Base-by-base conservation (phyloP, 1,139 yeast species). In the Waltiozyma sp. region DNA sequence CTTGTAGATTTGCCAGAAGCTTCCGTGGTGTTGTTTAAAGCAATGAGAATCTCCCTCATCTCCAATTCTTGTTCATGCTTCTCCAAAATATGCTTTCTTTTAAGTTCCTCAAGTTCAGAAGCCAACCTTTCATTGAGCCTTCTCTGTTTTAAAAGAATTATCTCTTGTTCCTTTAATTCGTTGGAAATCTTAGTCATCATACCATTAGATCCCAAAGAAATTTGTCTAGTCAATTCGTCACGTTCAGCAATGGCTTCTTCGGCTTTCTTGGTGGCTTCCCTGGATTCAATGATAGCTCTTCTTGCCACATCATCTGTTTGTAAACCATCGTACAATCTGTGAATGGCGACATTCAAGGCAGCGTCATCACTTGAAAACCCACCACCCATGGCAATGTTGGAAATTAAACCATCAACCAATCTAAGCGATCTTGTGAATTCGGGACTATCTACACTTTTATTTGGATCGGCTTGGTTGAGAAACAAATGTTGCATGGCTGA, bases 231-330 rank as follows among this genome's bases (percentile, higher is more conserved):
- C 64, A 89, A 71, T 39, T 79, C 80, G 54, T 87, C 96, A 44
- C 93, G 72, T 59, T 89, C 96, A 1, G 94, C 93, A 37, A 77
- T 73, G 8, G 94, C 85, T 54, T 83, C 88, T 53, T 84, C 94
- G 0, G 86, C 84, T 38, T 73, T 69, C 53, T 76, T 79, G 40
- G 75, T 75, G 38, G 81, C 73, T 26, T 74, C 79, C 50, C 80
- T 79, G 16, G 82, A 80, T 51, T 89, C 96, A 39, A 73, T 63
- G 43, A 83, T 68, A 0, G 96, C 95, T 45, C 81, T 72, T 43
- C 84, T 70, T 19, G 95, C 96, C 61, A 83, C 84, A 47, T 88
- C 96, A 61, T 91, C 98, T 0, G 96, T 86, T 52, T 81, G 81
- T 61, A 89, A 72, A n/a, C 88, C 74, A 43, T 87, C 78, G 48